A percentile compares a stretch with the other conserved stretches of the same genome.
Conservation (phyloP, 2,329 filamentous ascomycete species). For the Fusarium nanum region DNA sequence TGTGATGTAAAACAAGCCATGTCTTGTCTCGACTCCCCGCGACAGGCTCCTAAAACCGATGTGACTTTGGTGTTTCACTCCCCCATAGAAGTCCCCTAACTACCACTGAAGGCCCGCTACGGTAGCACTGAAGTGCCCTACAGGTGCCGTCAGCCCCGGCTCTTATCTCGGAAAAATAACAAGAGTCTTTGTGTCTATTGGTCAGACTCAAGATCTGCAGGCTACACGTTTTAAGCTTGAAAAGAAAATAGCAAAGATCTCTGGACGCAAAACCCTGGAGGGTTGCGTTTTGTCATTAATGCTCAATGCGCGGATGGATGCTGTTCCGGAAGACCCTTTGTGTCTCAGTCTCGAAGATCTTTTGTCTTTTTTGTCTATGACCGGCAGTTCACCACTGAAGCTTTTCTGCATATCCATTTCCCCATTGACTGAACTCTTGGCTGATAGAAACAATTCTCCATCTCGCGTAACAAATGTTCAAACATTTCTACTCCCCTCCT, state of each 20-base stretch:
- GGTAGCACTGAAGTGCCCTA: not conserved
- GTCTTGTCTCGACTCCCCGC: slow-evolving; percentile 11
- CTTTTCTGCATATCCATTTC: not conserved
- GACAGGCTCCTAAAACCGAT: slow-evolving; percentile 14
- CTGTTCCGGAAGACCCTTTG: not conserved
- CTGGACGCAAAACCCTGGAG: not conserved
- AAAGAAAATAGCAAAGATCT: slow-evolving; percentile 1
- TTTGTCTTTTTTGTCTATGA: not conserved
- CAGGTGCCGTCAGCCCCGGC: not conserved
- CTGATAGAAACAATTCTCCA: not conserved
- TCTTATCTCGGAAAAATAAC: slow-evolving; percentile 9
- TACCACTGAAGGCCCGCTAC: not conserved
- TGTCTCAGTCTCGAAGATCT: slow-evolving; percentile 3
- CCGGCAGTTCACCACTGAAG: not conserved
- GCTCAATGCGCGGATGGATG: slow-evolving; percentile 6
- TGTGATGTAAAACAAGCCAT: slow-evolving; percentile 10
- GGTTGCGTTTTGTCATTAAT: slow-evolving; percentile 12
- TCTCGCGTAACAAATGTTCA: not conserved
- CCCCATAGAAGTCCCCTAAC: not conserved
- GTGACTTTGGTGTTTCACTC: slow-evolving; percentile 9
- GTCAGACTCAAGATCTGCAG: not conserved
- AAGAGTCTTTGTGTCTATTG: not conserved
- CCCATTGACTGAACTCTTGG: not conserved
- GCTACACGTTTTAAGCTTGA: slow-evolving; percentile 4
- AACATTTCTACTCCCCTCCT: not conserved